These are phyloP conservation scores for Taxawa tesnikishii DNA, from an alignment of 2,329 filamentous ascomycete species.

Conservation along the genomic window DNA sequence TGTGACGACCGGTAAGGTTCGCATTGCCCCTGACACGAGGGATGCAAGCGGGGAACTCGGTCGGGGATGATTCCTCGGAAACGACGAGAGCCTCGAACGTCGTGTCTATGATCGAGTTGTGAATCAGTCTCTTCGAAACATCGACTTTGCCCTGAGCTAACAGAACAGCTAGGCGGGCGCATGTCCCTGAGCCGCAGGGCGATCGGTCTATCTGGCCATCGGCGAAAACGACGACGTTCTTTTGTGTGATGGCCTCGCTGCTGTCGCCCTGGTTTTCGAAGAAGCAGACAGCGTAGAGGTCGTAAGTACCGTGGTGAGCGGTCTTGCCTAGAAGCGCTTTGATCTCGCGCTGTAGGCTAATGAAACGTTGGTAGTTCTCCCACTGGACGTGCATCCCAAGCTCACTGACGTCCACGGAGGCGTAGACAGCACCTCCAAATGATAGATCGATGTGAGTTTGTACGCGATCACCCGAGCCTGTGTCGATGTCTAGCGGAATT, in stretches of 20 bases:
- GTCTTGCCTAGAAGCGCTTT: conserved; percentile 1
- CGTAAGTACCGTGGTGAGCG: conserved; percentile 2
- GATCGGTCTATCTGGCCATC: conserved; percentile 35
- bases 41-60: conserved; percentile 1
- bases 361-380: conserved; percentile 4
- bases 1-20: conserved; percentile 1
- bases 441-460: conserved; percentile 3
- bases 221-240: conserved; percentile 17
- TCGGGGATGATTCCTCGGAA: conserved; percentile 1
- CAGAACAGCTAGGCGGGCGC: conserved; percentile 16
- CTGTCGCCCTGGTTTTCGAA: conserved; percentile 3
- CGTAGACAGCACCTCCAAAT: conserved; percentile 7
- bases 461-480: neutral
- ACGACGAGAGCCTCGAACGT: conserved; percentile 3
- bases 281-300: conserved; percentile 8
- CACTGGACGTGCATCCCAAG: conserved; percentile 3
- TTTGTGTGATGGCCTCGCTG: conserved; percentile 3
- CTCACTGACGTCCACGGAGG: conserved; percentile 4
- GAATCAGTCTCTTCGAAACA: conserved; percentile 3
- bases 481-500: neutral
- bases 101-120: conserved; percentile 5
- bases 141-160: conserved; percentile 2
- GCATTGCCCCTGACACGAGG: conserved; percentile 5
- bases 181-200: conserved; percentile 20
- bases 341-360: conserved; percentile 4